phyloP scores from a whole-genome alignment of 768 basidiomycete genomes.

The Infundibulicybe gibba region DNA sequence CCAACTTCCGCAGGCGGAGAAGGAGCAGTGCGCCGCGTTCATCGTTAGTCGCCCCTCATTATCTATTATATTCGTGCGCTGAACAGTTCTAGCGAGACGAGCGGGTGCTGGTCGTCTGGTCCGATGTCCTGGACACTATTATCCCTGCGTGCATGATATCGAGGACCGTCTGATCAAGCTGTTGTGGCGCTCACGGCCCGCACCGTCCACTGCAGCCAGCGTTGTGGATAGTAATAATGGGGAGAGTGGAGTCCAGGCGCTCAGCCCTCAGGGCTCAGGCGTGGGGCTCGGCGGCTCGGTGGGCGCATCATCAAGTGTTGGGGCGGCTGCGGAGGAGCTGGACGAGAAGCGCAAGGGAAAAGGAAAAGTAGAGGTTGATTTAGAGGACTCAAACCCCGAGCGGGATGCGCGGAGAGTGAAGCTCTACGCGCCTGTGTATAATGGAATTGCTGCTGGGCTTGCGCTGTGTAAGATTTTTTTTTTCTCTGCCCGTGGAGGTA shows the following conservation, averaged over 20 bases:
- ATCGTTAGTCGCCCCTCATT: slow-evolving; percentile 47
- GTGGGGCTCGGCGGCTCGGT: slow-evolving; percentile 22
- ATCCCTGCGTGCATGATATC: slow-evolving; percentile 72
- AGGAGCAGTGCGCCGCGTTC: slow-evolving; percentile 87
- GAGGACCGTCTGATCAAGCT: slow-evolving; percentile 78
- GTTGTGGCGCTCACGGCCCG: slow-evolving; percentile 59
- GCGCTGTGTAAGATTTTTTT: slow-evolving; percentile 45
- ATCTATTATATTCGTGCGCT: neutral
- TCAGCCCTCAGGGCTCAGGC: slow-evolving; percentile 16
- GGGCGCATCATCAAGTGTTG: neutral
- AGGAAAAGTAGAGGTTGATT: slow-evolving; percentile 16
- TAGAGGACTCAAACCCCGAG: slow-evolving; percentile 17
- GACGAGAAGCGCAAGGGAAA: slow-evolving; percentile 7
- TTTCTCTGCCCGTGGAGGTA: slow-evolving; percentile 22
- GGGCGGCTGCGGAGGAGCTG: slow-evolving; percentile 2
- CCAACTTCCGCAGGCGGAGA: slow-evolving; percentile 74
- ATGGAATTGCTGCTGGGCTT: slow-evolving; percentile 54
- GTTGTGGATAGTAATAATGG: neutral
- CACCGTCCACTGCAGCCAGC: slow-evolving; percentile 22
- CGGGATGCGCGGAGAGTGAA: slow-evolving; percentile 22
- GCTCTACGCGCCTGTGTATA: slow-evolving; percentile 68
- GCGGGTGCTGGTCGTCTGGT: slow-evolving; percentile 82
- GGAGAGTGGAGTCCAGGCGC: neutral
- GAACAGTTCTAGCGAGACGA: slow-evolving; percentile 62
- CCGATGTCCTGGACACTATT: slow-evolving; percentile 74